These are phyloP conservation scores for Flaveria bidentis DNA, from an alignment of 129 eudicot genomes.

Conservation along the genomic window DNA sequence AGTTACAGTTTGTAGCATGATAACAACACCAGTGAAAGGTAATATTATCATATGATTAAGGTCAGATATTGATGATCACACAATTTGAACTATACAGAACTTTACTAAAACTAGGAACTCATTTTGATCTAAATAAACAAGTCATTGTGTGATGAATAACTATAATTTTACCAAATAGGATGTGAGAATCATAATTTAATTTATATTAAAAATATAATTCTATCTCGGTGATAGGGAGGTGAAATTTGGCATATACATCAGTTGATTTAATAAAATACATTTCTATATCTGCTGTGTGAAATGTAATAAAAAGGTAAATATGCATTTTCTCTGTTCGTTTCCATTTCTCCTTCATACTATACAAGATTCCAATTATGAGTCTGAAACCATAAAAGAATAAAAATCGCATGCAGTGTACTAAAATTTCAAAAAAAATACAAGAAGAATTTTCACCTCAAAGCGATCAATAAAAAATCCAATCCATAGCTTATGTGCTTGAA, in stretches of 20 bases:
- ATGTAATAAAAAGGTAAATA: background rate
- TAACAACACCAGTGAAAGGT: background rate
- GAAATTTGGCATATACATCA: background rate
- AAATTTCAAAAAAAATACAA: conserved; percentile 5
- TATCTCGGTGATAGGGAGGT: background rate
- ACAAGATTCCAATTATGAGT: conserved; percentile 1
- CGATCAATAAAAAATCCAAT: conserved; percentile 96
- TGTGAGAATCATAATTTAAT: background rate
- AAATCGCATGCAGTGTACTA: background rate
- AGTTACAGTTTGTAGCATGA: background rate
- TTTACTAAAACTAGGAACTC: background rate
- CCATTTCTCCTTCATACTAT: background rate
- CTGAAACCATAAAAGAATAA: background rate
- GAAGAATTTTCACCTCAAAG: conserved; percentile 61
- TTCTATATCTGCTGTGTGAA: background rate
- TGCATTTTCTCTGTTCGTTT: background rate
- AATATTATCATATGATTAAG: background rate
- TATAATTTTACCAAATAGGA: background rate
- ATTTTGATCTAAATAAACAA: background rate
- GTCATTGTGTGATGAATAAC: background rate
- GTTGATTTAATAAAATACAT: background rate
- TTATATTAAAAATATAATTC: background rate
- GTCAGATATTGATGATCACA: background rate
- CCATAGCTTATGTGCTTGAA: conserved; percentile 94
- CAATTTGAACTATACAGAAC: background rate